Evolutionary conservation across 2,329 filamentous ascomycete species (phyloP).

Genomic region (Epichloe hybrida): DNA sequence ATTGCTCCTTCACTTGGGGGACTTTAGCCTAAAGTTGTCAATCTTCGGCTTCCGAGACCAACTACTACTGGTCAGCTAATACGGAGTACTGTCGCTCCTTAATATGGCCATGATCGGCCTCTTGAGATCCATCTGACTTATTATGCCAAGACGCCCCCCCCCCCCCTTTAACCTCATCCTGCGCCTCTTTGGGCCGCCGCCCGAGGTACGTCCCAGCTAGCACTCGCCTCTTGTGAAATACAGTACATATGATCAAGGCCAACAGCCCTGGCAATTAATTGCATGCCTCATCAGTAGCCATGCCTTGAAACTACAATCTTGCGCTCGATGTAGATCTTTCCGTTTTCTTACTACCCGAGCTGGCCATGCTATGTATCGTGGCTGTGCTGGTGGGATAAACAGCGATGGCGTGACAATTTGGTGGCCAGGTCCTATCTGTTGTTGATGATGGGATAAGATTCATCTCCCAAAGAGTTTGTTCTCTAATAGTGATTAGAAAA

Average conservation of each 20-base stretch:
- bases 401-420: too few species aligned
- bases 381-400: background rate
- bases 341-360: background rate
- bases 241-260: background rate
- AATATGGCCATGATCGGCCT: background rate
- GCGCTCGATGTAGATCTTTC: background rate
- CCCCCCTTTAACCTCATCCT: background rate
- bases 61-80: background rate
- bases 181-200: background rate
- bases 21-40: background rate
- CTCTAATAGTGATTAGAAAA: background rate
- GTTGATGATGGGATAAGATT: background rate
- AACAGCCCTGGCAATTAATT: slow-evolving; percentile 1
- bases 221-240: background rate
- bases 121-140: background rate
- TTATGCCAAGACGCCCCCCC: background rate
- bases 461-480: background rate
- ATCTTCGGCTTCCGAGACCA: background rate
- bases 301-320: background rate
- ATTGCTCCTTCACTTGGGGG: background rate
- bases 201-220: background rate
- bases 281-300: slow-evolving; percentile 1
- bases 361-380: background rate
- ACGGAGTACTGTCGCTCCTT: background rate
- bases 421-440: background rate